Base-by-base conservation (phyloP, 768 basidiomycete genomes). In the Lyophyllum shimeji region DNA sequence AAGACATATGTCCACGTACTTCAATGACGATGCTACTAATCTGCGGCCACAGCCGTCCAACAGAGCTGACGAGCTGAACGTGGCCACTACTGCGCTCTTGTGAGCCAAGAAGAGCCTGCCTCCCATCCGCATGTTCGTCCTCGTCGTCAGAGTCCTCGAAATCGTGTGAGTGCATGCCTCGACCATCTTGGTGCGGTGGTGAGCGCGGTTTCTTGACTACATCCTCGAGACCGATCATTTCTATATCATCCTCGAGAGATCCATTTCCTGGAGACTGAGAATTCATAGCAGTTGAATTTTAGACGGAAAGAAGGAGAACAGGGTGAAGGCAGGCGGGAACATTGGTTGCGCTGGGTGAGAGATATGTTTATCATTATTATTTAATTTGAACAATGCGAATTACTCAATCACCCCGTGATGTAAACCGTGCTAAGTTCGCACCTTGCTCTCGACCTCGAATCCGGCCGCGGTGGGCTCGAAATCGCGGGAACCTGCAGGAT, bases 11-110 rank as follows among this genome's bases (percentile, higher is more conserved):
- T n/a, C 33, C 40, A 73, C 78, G 43, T 64, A 90, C 90, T 81
- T 93, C 89, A 21, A 88, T 67, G 39, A 90, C 84, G 49, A 92
- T 89, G 34, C 78, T 69, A 60, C 76, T 76, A 9, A 83, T 74
- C 63, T 85, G 85, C 0, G 71, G 65, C 87, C 87, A 89, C 13
- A 77, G 52, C 31, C 60, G 63, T 18, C 58, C 52, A 3, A 52
- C 53, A 9, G 51, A 50, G 40, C 58, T 50, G 31, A 60, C 49
- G 46, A 64, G 59, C 45, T 63, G 66, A 48, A 69, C 67, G 1
- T 55, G 63, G 7, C 63, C 68, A n/a, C 66, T 65, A 7, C 64
- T 64, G 40, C 69, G 64, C 24, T 61, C 63, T 29, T 63, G 65
- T 42, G 71, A 60, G 18, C 67, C 71, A 2, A 88, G 70, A 4